A percentile compares a stretch with the other conserved stretches of the same genome.
phyloP scores from a whole-genome alignment of 495 filamentous ascomycete genomes.

The Talaromyces thailandensis region DNA sequence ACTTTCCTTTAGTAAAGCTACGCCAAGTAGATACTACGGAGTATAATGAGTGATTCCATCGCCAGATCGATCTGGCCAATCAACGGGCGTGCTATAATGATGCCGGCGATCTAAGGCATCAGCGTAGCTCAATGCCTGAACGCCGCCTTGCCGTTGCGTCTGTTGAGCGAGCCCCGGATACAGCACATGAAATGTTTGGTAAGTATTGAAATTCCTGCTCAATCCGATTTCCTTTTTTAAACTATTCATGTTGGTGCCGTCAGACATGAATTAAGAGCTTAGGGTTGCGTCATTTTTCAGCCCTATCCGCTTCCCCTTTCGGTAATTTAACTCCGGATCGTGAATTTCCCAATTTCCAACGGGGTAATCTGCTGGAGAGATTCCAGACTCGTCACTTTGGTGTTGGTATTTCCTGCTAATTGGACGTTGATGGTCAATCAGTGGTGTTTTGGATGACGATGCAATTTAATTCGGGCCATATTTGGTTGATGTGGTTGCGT shows the following conservation, averaged over 20 bases:
- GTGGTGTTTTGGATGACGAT: neutral
- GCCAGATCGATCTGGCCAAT: too few species aligned
- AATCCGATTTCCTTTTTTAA: too few species aligned
- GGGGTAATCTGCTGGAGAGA: neutral
- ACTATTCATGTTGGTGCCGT: too few species aligned
- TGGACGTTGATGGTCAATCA: neutral
- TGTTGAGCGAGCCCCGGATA: too few species aligned
- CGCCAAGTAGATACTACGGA: neutral
- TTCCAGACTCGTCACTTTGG: neutral
- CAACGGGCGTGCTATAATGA: too few species aligned
- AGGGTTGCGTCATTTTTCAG: neutral
- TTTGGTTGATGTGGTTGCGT: neutral
- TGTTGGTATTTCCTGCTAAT: neutral
- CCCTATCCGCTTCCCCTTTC: neutral
- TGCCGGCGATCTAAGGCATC: too few species aligned
- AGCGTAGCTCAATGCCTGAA: too few species aligned
- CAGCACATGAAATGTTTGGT: too few species aligned
- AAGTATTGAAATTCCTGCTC: too few species aligned
- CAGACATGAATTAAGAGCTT: neutral
- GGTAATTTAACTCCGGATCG: neutral
- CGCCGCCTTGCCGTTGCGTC: too few species aligned
- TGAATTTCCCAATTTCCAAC: neutral
- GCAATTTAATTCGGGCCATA: neutral
- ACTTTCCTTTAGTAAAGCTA: neutral
- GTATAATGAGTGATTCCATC: too few species aligned